Evolutionary conservation across 352 stramenopile species (phyloP), one percentile per base, ranked within the genome.

Genomic region (Globisporangium cylindrosporum): DNA sequence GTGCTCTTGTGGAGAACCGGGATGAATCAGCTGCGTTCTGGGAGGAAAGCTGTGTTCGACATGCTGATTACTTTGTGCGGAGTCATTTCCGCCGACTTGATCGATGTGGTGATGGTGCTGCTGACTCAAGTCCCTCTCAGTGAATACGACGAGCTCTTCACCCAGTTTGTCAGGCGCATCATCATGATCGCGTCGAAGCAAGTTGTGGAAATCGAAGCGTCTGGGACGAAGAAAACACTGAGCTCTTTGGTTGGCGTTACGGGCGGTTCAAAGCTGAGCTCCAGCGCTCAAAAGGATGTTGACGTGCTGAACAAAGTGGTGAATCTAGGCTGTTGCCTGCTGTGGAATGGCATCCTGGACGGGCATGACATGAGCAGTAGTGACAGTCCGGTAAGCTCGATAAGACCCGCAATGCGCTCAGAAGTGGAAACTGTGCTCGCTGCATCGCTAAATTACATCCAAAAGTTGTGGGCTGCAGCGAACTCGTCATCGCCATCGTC

Each of bases 131-230:
- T 94, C 25, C 76, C 76, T 4, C 55, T 89, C 20, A 58, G 60
- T 27, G 80, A 91, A 15, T 96, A 94, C 67, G 89, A 96, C 59
- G 87, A 93, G 43, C 64, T 95, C 6, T 65, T 91, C 7, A 70
- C 92, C 1, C 73, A 90, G 25, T 96, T 95, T 66, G 84, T 96
- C 38, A 86, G 90, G 55, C 84, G 82, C 55, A 71, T 96, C 24
- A 80, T 94, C 27, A 75, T 82, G 49, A 90, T 93, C 27, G 82
- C 86, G 1, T 80, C 86, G 3, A 94, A 91, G 56, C 82, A 86
- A 25, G 77, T 91, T 20, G 66, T 91, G 53, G 86, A 93, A 51
- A 75, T 72, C n/a, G 89, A 94, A 32, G 84, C 75, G 20, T 72
- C 71, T 43, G 73, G 84, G 8, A 86, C 79, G 59, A 93, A 92